Base-by-base conservation (phyloP, 768 basidiomycete genomes). In the Hypholoma sublateritium region DNA sequence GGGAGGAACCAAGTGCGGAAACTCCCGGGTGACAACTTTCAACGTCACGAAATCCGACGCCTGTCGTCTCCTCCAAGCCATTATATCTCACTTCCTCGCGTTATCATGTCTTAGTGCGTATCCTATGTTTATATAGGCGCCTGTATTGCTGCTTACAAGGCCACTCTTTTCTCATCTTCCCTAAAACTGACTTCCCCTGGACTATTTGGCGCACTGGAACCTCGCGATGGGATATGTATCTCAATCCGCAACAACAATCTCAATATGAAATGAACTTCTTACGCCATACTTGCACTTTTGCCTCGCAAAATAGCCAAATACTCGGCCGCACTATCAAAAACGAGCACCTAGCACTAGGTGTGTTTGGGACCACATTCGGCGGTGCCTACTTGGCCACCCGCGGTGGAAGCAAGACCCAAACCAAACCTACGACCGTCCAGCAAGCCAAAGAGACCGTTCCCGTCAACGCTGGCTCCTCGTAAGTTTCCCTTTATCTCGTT, bases 301-400 rank as follows among this genome's bases (percentile, higher is more conserved):
- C 13, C 13, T 53, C 3, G 12, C 25, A 34, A 25, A 11, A 59
- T 41, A 93, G 91, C 80, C 76, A 81, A 59, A 87, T 93, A 67
- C 69, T 91, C 60, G 91, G 91, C 70, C 89, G 91, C 62, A 82
- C 80, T 69, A 79, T 93, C 67, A 90, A 88, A 78, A 88, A 85
- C 69, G 89, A 93, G 77, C 85, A 90, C 77, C 81, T 93, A 61
- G 82, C 86, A 19, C 79, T 93, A 54, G 85, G 82, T 53, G 84
- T 86, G 37, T 81, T 93, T 55, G 73, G 78, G 46, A 72, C 75
- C 50, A 75, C 83, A 49, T 84, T 83, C 57, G 82, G 82, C 54
- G 71, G 80, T 55, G 78, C 80, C 36, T 77, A 77, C 62, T 78
- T 80, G 51, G 77, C 83, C 39, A 76, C 78, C 55, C 77, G 82